Base-by-base conservation (phyloP, 2,329 filamentous ascomycete species). In the Alternaria ethzedia region DNA sequence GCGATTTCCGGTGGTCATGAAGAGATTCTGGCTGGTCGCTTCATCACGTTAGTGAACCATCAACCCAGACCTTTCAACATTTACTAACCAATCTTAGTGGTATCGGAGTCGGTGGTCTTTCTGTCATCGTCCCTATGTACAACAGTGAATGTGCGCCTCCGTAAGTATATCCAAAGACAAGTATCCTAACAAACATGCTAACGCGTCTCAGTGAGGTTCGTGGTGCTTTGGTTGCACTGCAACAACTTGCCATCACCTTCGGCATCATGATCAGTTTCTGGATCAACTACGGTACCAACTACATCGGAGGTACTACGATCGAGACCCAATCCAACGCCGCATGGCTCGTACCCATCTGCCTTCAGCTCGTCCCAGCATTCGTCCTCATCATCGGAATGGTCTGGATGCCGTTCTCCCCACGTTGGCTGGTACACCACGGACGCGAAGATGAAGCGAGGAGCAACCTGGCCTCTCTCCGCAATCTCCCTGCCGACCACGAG, bases 391-490 rank as follows among this genome's bases (percentile, higher is more conserved):
- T 86, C 11, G 91, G 91, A 41, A 94, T 94, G 86, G 73, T 91
- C 11, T 92, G 92, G 80, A 92, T 94, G 90, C 92, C 91, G 0
- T 93, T 91, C 80, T 91, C 88, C 0, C 92, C 92, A 0, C 86
- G 92, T 69, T 94, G 91, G 91, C 85, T 95, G 1, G 81, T 91
- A 9, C 88, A 93, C 75, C 89, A 91, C 71, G 83, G 82, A 60
- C 88, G 90, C 36, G 90, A 94, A 71, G 84, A 84, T 0, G 91
- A 94, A 75, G 90, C 90, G 0, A 86, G 87, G 15, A 75, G 76
- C 10, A 87, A 89, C 1, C 84, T 95, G 1, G 87, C 90, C 0
- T 83, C 76, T 54, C 86, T 95, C 3, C 88, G 92, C 23, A 85
- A 84, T 6, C 84, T 92, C 0, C 77, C 87, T 0, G 74, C 81